These are phyloP conservation scores for Pulveroboletus ravenelii DNA, from an alignment of 768 basidiomycete species.

Conservation along the genomic window DNA sequence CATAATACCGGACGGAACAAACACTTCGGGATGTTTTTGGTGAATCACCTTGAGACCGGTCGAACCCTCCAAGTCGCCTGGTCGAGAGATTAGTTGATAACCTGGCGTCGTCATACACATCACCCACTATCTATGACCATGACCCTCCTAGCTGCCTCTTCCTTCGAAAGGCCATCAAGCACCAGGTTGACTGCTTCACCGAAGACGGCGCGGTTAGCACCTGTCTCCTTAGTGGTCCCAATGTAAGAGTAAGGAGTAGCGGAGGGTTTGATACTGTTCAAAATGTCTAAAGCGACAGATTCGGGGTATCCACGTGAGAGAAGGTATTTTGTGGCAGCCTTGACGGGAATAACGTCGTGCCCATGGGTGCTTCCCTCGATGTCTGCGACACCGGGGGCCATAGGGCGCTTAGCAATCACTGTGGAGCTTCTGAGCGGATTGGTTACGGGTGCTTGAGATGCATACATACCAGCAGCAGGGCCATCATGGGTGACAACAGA, in stretches of 20 bases:
- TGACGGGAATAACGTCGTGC: constrained; percentile 83
- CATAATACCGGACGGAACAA: constrained; percentile 82
- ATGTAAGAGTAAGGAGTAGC: constrained; percentile 54
- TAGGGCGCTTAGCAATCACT: constrained; percentile 67
- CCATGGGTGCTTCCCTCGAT: constrained; percentile 78
- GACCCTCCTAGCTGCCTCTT: constrained; percentile 73
- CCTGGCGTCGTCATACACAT: background rate
- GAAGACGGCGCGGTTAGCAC: constrained; percentile 78
- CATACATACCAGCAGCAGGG: constrained; percentile 63
- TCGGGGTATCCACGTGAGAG: constrained; percentile 53
- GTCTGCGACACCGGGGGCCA: constrained; percentile 66
- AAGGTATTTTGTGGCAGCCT: constrained; percentile 74
- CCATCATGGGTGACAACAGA: constrained; percentile 57
- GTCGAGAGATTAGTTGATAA: background rate
- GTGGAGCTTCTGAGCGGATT: background rate
- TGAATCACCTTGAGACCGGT: constrained; percentile 86
- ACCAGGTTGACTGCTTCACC: constrained; percentile 81
- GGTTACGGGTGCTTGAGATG: background rate
- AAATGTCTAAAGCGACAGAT: constrained; percentile 45
- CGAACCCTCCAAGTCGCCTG: constrained; percentile 83
- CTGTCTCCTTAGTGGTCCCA: constrained; percentile 70
- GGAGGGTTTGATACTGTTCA: constrained; percentile 59
- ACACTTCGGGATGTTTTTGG: constrained; percentile 86
- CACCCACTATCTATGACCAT: constrained; percentile 80
- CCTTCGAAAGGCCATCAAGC: constrained; percentile 67